A percentile compares a stretch with the other conserved stretches of the same genome.
Evolutionary conservation across 208 protist species (phyloP).

Genomic region (Spongospora subterranea): DNA sequence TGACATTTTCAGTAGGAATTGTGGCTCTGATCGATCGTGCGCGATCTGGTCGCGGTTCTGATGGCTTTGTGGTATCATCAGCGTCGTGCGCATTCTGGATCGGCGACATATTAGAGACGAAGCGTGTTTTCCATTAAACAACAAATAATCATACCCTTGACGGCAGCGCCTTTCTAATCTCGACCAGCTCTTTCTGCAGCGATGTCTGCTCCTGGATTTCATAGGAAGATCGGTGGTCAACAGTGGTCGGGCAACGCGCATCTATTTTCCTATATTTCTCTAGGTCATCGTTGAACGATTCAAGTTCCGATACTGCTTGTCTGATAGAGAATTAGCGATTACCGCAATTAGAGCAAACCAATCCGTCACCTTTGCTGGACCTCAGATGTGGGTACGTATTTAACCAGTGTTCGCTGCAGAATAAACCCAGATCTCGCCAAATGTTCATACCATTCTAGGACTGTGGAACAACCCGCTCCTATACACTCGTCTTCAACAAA

Average conservation of each 20-base stretch:
- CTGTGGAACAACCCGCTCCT: constrained; percentile 35
- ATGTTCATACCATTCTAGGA: constrained; percentile 4
- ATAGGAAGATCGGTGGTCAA: background rate
- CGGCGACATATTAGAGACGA: no score
- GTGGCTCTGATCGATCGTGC: no score
- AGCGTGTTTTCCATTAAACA: no score
- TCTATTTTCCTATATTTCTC: background rate
- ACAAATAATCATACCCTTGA: no score
- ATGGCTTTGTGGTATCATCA: no score
- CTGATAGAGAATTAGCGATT: background rate
- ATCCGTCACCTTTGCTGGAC: background rate
- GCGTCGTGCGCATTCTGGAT: no score
- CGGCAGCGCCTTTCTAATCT: no score
- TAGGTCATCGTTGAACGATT: background rate
- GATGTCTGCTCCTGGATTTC: background rate
- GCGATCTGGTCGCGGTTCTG: no score
- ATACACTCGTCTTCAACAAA: background rate
- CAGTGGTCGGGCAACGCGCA: background rate
- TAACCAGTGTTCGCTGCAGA: background rate
- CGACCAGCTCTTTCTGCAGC: no score
- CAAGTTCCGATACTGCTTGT: background rate
- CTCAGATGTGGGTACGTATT: background rate
- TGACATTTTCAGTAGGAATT: no score
- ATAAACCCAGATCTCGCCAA: background rate
- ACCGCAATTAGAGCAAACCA: background rate